Conservation (phyloP, 2,329 filamentous ascomycete genomes). For the Hyphodiscus sp. region DNA sequence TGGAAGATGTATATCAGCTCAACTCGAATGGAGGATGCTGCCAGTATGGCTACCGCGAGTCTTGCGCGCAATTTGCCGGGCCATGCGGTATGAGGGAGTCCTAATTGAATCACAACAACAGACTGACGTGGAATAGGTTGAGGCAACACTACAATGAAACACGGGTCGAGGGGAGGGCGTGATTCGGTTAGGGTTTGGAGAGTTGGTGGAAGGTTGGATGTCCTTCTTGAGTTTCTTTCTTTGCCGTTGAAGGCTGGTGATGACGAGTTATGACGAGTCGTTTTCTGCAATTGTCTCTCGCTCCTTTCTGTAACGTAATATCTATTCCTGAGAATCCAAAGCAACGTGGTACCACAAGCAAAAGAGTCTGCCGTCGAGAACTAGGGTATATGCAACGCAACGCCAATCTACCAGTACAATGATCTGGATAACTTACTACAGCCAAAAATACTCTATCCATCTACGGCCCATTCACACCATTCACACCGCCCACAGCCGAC, state of each 20-base stretch:
- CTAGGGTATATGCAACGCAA: slow-evolving; percentile 25
- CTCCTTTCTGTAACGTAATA: not conserved
- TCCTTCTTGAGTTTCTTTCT: not conserved
- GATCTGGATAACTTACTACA: not conserved
- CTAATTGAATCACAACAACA: no score
- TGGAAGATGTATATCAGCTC: not conserved
- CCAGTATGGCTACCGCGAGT: not conserved
- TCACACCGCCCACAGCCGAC: slow-evolving; percentile 20
- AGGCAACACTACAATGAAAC: no score
- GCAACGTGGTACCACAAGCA: not conserved
- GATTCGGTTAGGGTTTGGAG: not conserved
- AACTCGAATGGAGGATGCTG: not conserved
- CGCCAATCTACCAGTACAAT: slow-evolving; percentile 15
- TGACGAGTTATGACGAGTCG: not conserved
- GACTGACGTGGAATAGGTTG: not conserved
- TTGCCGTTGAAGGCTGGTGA: not conserved
- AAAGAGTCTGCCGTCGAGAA: slow-evolving; percentile 1
- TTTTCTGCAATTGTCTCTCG: not conserved
- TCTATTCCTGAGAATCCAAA: not conserved
- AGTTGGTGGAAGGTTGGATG: not conserved
- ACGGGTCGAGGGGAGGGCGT: not conserved
- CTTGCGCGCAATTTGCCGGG: not conserved
- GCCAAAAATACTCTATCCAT: not conserved
- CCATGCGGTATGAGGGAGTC: not conserved
- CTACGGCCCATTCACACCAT: slow-evolving; percentile 8